Conservation (phyloP, 2,329 filamentous ascomycete genomes). For the Fusarium guadeloupense region DNA sequence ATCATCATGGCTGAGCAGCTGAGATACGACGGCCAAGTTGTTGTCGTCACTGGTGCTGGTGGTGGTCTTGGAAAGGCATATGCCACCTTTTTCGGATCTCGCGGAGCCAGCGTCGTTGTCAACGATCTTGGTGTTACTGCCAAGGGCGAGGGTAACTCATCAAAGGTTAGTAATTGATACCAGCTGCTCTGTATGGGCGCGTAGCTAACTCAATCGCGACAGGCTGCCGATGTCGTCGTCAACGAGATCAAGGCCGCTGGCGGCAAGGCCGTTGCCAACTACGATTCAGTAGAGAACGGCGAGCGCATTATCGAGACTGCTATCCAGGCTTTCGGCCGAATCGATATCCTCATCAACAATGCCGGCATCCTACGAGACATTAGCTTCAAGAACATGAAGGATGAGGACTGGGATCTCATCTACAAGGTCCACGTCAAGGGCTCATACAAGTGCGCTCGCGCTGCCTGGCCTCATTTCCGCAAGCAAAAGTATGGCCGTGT, state of each 20-base stretch:
- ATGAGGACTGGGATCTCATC: slow-evolving; percentile 95
- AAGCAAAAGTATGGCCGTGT: slow-evolving; percentile 98
- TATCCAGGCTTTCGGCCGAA: slow-evolving; percentile 81
- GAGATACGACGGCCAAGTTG: slow-evolving; percentile 84
- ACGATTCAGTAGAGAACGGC: slow-evolving; percentile 92
- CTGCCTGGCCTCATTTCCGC: slow-evolving; percentile 96
- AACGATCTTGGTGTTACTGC: slow-evolving; percentile 95
- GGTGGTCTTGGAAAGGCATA: slow-evolving; percentile 83
- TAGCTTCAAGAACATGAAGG: slow-evolving; percentile 99
- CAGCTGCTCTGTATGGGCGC: background rate
- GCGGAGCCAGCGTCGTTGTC: slow-evolving; percentile 93
- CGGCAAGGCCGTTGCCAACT: slow-evolving; percentile 97
- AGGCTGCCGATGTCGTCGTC: slow-evolving; percentile 86
- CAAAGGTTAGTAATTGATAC: slow-evolving; percentile 69
- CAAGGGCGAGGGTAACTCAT: slow-evolving; percentile 88
- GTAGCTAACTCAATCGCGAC: slow-evolving; percentile 35
- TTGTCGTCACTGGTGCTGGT: slow-evolving; percentile 83
- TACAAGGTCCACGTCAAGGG: slow-evolving; percentile 92
- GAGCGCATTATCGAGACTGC: slow-evolving; percentile 94
- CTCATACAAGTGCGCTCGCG: slow-evolving; percentile 93
- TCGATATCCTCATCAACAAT: slow-evolving; percentile 98
- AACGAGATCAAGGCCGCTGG: slow-evolving; percentile 85
- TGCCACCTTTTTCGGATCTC: slow-evolving; percentile 88
- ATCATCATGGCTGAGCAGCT: slow-evolving; percentile 71
- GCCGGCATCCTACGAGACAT: slow-evolving; percentile 94